Percentiles rank a stretch among this genome's conserved stretches.
These are phyloP conservation scores for Teratosphaeria viscida DNA, from an alignment of 2,329 filamentous ascomycete genomes.

Conservation along the genomic window DNA sequence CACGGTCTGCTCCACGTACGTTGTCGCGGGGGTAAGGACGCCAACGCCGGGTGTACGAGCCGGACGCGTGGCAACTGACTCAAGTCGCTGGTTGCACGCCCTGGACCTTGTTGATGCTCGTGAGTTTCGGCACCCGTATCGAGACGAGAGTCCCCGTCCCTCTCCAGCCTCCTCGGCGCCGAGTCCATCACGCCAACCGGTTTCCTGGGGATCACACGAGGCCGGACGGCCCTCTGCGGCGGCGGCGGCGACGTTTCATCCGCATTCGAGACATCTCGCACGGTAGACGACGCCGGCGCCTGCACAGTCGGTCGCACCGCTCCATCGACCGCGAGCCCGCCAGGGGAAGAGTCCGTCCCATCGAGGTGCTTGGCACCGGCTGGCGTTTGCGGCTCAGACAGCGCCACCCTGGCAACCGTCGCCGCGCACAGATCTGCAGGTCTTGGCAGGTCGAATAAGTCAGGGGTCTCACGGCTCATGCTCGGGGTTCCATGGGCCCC, in stretches of 20 bases:
- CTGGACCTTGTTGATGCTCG: neutral
- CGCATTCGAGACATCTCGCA: neutral
- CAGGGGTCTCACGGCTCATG: neutral
- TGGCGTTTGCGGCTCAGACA: neutral
- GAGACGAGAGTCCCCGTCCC: neutral
- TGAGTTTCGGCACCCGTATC: neutral
- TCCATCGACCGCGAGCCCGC: neutral
- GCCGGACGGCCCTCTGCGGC: neutral
- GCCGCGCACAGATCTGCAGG: neutral
- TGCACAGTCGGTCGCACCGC: neutral
- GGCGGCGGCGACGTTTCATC: neutral
- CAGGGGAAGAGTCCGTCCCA: neutral
- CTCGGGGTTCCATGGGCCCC: neutral
- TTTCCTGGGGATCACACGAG: neutral
- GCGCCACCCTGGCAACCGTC: neutral
- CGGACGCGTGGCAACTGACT: constrained; percentile 16
- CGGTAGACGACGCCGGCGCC: neutral
- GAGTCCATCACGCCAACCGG: neutral
- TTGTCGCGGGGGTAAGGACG: constrained; percentile 11
- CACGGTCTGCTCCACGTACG: constrained; percentile 4
- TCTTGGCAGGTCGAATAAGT: neutral
- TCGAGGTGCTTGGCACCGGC: neutral
- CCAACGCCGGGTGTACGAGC: constrained; percentile 20
- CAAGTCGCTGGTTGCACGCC: neutral
- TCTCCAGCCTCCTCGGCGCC: neutral